phyloP scores from a whole-genome alignment of 352 stramenopile species.

The Globisporangium canariense region DNA sequence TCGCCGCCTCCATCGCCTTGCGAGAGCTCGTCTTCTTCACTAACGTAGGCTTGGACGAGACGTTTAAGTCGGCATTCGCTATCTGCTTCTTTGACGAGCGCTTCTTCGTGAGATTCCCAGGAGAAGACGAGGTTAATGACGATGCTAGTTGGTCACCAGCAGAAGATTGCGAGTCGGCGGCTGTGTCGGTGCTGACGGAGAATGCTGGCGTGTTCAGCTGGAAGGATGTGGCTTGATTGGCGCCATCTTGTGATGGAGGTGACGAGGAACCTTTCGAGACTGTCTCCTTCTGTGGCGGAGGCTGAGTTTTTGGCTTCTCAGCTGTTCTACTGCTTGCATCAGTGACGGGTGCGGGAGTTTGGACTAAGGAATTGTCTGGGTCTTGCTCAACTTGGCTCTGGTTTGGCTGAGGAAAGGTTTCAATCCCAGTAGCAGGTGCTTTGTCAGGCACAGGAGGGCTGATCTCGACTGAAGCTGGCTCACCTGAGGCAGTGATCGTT shows the following conservation, averaged over 20 bases:
- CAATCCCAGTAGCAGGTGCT: background rate
- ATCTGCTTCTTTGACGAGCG: background rate
- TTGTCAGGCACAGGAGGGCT: background rate
- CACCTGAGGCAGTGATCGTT: background rate
- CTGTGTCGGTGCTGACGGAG: background rate
- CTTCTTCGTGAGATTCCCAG: background rate
- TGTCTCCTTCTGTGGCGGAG: background rate
- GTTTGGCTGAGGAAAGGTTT: background rate
- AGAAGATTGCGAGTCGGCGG: background rate
- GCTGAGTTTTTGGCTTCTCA: background rate
- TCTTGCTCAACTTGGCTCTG: background rate
- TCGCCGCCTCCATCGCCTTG: background rate
- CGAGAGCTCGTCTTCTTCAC: slow-evolving; percentile 11
- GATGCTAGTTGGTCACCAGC: background rate
- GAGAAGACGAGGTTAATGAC: background rate
- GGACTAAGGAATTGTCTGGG: background rate
- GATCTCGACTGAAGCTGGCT: background rate
- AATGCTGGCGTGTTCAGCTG: background rate
- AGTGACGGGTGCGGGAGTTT: background rate
- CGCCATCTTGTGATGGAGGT: background rate
- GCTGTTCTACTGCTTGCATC: background rate
- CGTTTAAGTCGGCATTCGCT: background rate
- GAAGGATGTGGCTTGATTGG: background rate
- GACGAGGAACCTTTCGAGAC: background rate
- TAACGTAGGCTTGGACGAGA: background rate